A percentile compares a stretch with the other conserved stretches of the same genome.
Evolutionary conservation across 305 asterid genomes (phyloP).

Genomic region (Petunia hybrid): DNA sequence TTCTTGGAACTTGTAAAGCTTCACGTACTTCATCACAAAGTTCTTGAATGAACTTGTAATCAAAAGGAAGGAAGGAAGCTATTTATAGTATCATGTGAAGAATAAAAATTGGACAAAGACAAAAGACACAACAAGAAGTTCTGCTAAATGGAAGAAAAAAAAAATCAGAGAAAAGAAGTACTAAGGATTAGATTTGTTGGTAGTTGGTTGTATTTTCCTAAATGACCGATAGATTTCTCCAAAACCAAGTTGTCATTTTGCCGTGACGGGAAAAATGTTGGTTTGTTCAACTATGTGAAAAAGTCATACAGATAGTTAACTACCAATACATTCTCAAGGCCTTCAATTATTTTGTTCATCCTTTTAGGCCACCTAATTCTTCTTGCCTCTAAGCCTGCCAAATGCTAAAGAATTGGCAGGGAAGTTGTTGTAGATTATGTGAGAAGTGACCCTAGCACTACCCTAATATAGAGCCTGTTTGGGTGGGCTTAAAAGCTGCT

Average conservation of each 20-base stretch:
- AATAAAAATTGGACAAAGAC: background rate
- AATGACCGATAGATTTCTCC: background rate
- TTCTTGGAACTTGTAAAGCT: slow-evolving; percentile 51
- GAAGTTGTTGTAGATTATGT: too few relatives aligned
- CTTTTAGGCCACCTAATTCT: too few relatives aligned
- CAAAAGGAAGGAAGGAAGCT: background rate
- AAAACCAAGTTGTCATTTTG: slow-evolving; percentile 33
- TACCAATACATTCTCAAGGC: background rate
- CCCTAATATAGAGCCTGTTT: too few relatives aligned
- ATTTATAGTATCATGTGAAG: slow-evolving; percentile 1
- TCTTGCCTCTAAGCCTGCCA: too few relatives aligned
- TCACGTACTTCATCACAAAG: slow-evolving; percentile 52
- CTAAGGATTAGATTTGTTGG: background rate
- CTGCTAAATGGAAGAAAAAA: slow-evolving; percentile 35
- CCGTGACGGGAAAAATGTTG: slow-evolving; percentile 43
- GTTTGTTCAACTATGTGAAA: slow-evolving; percentile 28
- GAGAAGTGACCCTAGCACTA: too few relatives aligned
- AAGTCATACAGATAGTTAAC: background rate
- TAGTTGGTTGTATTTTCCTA: slow-evolving; percentile 53
- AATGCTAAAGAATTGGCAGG: too few relatives aligned
- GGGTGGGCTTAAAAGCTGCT: too few relatives aligned
- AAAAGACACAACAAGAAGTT: slow-evolving; percentile 3
- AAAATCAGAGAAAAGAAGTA: background rate
- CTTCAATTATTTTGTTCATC: background rate
- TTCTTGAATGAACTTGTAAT: background rate